These are phyloP conservation scores for Drechslera avenae DNA, from an alignment of 2,329 filamentous ascomycete species.

Conservation along the genomic window DNA sequence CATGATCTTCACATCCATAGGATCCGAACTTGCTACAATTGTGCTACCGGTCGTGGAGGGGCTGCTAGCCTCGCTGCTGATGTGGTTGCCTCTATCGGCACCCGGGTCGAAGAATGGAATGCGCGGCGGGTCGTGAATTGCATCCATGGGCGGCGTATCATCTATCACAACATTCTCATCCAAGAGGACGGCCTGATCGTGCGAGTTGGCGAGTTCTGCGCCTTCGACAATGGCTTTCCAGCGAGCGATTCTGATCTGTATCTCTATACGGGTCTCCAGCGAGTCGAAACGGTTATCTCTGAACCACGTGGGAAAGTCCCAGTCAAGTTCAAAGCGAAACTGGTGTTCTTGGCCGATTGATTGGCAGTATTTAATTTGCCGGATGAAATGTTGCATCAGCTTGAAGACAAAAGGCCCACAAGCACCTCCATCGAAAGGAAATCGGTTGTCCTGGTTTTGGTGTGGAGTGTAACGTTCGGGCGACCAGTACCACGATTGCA, in stretches of 20 bases:
- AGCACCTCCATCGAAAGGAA: constrained; percentile 16
- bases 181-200: constrained; percentile 1
- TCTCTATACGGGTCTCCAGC: background rate
- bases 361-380: background rate
- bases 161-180: background rate
- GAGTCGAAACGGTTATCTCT: constrained; percentile 10
- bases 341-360: background rate
- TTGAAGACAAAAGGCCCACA: constrained; percentile 29
- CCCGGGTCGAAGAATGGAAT: too few relatives aligned
- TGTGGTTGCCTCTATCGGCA: too few relatives aligned
- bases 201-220: background rate
- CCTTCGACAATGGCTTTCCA: constrained; percentile 1
- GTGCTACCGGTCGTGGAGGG: background rate
- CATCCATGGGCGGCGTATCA: background rate
- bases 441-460: constrained; percentile 21
- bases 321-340: background rate
- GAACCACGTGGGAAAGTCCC: background rate
- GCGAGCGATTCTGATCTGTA: constrained; percentile 9
- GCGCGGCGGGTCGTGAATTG: background rate
- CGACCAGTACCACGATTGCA: background rate
- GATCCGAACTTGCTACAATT: background rate
- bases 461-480: constrained; percentile 13
- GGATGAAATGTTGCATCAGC: constrained; percentile 15
- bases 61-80: background rate
- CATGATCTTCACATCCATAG: background rate